phyloP scores from a whole-genome alignment of 2,329 filamentous ascomycete species.

The Tolypocladium endophyticum region DNA sequence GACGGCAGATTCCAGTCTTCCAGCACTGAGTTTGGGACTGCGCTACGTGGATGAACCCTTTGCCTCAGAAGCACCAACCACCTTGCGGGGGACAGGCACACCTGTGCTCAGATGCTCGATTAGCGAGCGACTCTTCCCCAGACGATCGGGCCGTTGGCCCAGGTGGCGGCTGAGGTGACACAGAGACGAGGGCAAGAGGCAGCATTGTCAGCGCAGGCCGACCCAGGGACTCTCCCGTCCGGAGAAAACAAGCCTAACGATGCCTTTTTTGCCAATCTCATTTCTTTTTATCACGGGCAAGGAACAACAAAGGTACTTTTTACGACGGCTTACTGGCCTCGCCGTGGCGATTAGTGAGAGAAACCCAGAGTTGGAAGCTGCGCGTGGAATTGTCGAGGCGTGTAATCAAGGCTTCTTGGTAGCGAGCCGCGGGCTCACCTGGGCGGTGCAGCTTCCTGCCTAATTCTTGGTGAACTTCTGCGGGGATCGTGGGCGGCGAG shows the following conservation, averaged over 20 bases:
- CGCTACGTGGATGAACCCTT: not conserved
- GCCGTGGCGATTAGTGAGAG: not conserved
- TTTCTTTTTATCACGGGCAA: not conserved
- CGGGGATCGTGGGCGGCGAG: not conserved
- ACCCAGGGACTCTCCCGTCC: too few species aligned
- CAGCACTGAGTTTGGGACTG: not conserved
- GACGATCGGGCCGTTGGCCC: slow-evolving; percentile 1
- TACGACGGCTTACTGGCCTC: not conserved
- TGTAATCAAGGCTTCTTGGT: not conserved
- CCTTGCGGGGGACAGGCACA: not conserved
- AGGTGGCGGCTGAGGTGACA: slow-evolving; percentile 5
- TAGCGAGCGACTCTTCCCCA: slow-evolving; percentile 3
- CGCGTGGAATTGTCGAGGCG: not conserved
- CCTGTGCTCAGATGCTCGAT: slow-evolving; percentile 1
- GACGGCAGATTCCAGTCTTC: not conserved
- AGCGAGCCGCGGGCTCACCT: not conserved
- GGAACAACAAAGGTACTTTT: not conserved
- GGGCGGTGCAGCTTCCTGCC: not conserved
- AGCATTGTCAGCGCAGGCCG: not conserved
- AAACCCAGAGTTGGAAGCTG: not conserved
- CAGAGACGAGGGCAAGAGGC: not conserved
- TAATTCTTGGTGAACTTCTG: not conserved
- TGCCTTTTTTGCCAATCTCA: not conserved
- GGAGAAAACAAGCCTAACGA: not conserved
- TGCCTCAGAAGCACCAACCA: not conserved